phyloP scores from a whole-genome alignment of 495 filamentous ascomycete species.

The Tirmania nivea region DNA sequence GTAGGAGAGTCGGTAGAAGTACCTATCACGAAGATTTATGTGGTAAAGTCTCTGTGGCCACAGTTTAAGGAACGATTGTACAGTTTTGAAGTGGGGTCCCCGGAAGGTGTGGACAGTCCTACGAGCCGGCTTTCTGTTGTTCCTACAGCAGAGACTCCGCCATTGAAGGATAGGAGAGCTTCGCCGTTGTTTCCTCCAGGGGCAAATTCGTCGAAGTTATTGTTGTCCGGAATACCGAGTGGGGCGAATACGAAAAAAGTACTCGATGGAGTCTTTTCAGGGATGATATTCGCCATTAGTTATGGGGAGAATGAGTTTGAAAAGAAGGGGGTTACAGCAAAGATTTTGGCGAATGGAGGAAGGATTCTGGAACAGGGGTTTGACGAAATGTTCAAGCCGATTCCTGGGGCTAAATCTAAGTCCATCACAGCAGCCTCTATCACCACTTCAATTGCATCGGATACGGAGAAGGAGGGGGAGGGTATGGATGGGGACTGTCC shows the following conservation, averaged over 20 bases:
- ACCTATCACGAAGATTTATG: slow-evolving; percentile 13
- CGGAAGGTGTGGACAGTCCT: neutral
- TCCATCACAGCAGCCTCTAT: neutral
- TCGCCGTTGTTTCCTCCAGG: neutral
- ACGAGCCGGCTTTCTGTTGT: neutral
- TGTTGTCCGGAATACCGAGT: neutral
- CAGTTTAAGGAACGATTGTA: slow-evolving; percentile 8
- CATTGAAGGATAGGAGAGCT: slow-evolving; percentile 1
- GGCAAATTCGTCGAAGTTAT: neutral
- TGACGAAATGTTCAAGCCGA: slow-evolving; percentile 52
- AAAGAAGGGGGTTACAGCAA: slow-evolving; percentile 1
- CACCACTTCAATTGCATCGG: neutral
- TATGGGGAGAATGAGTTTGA: slow-evolving; percentile 10
- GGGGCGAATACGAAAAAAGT: neutral
- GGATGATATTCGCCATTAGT: slow-evolving; percentile 15
- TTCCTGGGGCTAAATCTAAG: slow-evolving; percentile 14
- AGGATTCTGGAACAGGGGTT: slow-evolving; percentile 53
- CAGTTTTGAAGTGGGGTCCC: neutral
- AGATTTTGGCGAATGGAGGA: slow-evolving; percentile 35
- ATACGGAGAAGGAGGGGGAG: neutral
- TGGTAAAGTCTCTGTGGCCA: slow-evolving; percentile 15
- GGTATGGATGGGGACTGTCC: neutral
- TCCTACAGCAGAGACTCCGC: neutral
- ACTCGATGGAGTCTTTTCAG: neutral
- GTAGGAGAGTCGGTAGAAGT: slow-evolving; percentile 5